A percentile compares a stretch with the other conserved stretches of the same genome.
phyloP scores from a whole-genome alignment of 768 basidiomycete genomes.

The Daedaleopsis sinensis region DNA sequence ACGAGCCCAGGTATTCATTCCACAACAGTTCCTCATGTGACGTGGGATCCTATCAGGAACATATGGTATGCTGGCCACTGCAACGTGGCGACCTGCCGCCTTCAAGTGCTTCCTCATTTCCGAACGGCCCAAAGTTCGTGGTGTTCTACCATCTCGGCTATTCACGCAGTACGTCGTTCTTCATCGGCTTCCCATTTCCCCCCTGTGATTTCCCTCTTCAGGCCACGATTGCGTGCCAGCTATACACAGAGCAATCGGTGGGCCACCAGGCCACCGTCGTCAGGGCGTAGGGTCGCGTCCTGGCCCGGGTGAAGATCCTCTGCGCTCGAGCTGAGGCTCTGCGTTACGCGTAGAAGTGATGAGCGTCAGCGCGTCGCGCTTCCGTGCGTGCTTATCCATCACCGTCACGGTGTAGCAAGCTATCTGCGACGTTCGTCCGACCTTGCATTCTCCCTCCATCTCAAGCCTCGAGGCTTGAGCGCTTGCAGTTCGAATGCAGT shows the following conservation, averaged over 20 bases:
- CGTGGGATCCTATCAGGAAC: background rate
- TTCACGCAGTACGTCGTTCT: background rate
- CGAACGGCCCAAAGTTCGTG: background rate
- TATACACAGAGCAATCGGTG: background rate
- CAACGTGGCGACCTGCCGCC: background rate
- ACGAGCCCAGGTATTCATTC: background rate
- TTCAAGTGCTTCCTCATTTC: background rate
- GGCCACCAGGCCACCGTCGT: background rate
- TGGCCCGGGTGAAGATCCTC: background rate
- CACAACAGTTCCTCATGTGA: background rate
- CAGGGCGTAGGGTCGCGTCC: slow-evolving; percentile 10
- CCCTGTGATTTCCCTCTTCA: background rate
- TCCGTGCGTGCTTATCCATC: slow-evolving; percentile 4
- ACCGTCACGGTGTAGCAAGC: background rate
- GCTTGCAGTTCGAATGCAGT: background rate
- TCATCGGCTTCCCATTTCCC: background rate
- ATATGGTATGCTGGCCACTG: background rate
- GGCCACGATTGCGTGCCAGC: slow-evolving; percentile 2
- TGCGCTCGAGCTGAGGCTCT: background rate
- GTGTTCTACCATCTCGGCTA: background rate
- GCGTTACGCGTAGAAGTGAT: background rate
- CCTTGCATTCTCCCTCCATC: slow-evolving; percentile 12
- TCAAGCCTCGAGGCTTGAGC: slow-evolving; percentile 10
- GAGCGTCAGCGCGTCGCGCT: slow-evolving; percentile 6
- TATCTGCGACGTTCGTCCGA: background rate